Evolutionary conservation across 2,329 filamentous ascomycete genomes (phyloP).

Genomic region (Sporothrix phasma): DNA sequence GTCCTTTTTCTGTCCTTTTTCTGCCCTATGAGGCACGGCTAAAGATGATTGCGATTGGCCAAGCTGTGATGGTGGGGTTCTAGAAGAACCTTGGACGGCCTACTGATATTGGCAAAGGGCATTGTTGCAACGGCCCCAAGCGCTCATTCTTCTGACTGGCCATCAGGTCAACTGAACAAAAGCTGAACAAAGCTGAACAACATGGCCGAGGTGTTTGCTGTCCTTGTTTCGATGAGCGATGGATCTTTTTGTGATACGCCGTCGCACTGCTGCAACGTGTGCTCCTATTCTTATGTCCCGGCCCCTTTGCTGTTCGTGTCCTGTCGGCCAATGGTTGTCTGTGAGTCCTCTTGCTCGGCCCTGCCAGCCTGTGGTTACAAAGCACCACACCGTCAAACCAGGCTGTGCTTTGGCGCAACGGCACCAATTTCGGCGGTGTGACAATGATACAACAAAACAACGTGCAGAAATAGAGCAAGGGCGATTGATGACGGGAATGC

Average conservation of each 20-base stretch:
- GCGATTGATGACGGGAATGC: no score
- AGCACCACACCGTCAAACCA: conserved; percentile 5
- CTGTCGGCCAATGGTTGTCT: not conserved
- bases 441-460: not conserved
- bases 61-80: not conserved
- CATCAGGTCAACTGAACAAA: not conserved
- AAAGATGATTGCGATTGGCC: not conserved
- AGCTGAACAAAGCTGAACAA: no score
- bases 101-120: no score
- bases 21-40: not conserved
- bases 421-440: conserved; percentile 6
- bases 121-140: no score
- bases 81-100: not conserved
- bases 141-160: not conserved
- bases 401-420: not conserved
- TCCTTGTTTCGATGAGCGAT: not conserved
- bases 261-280: no score
- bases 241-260: not conserved
- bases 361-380: not conserved
- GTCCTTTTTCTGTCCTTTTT: not conserved
- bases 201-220: not conserved
- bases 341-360: not conserved
- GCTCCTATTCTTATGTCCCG: no score
- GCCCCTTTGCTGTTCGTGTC: not conserved
- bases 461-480: no score